Evolutionary conservation across 371 early-diverging fungal species (phyloP).

Genomic region (Fennellomyces sp.): DNA sequence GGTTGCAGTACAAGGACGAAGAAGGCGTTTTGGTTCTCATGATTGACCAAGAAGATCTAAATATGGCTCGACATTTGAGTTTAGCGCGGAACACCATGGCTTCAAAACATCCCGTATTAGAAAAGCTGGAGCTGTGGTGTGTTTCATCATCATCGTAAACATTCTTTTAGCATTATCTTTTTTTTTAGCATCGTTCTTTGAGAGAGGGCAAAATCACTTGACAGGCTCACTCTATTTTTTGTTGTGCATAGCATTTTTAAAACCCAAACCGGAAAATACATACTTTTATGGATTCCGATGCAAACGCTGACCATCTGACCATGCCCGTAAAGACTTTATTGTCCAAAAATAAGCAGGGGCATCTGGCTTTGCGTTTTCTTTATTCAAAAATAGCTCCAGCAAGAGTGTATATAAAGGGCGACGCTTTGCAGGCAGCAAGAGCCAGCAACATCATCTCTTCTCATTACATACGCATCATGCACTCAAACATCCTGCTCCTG

Average conservation of each 20-base stretch:
- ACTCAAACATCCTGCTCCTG: not conserved
- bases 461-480: too few species aligned
- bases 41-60: slow-evolving; percentile 91
- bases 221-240: not conserved
- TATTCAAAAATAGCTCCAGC: too few species aligned
- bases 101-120: slow-evolving; percentile 20
- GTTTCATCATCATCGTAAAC: slow-evolving; percentile 13
- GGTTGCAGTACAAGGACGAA: slow-evolving; percentile 87
- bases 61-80: slow-evolving; percentile 72
- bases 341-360: too few species aligned
- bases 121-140: slow-evolving; percentile 74
- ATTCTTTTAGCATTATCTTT: not conserved
- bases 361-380: too few species aligned
- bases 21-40: slow-evolving; percentile 85
- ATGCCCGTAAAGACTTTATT: not conserved
- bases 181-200: not conserved
- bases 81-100: slow-evolving; percentile 38
- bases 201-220: not conserved
- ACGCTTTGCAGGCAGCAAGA: too few species aligned
- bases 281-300: too few species aligned
- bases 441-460: too few species aligned
- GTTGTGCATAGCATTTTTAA: not conserved
- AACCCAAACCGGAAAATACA: too few species aligned
- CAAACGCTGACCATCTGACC: not conserved
- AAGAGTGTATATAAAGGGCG: too few species aligned